Evolutionary conservation across 1,284 basidiomycete genomes (phyloP).

Genomic region (Leccinum glutinopallens): DNA sequence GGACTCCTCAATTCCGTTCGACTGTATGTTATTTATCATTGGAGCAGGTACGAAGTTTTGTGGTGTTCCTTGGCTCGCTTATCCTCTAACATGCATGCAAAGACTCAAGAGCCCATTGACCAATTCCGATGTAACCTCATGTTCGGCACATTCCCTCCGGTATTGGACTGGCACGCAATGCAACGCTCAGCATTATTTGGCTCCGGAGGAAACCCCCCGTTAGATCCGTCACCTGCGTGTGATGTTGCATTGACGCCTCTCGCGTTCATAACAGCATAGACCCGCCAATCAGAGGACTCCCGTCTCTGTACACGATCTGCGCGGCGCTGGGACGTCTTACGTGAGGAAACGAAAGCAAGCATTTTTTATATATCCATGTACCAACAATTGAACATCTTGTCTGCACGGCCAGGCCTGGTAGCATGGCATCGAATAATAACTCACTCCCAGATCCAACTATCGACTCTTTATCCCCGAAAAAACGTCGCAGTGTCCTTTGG

Average conservation of each 20-base stretch:
- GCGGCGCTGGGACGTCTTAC: neutral
- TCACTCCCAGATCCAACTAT: neutral
- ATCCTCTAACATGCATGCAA: neutral
- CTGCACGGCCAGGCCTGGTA: neutral
- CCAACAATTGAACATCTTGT: neutral
- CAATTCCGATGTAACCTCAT: neutral
- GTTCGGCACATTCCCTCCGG: neutral
- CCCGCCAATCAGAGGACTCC: slow-evolving; percentile 4
- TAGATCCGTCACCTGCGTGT: neutral
- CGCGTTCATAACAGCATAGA: neutral
- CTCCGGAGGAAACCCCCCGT: neutral
- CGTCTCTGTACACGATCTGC: neutral
- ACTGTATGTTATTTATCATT: neutral
- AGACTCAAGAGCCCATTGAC: neutral
- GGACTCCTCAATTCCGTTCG: neutral
- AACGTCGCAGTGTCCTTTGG: neutral
- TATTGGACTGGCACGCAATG: neutral
- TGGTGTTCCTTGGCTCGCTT: neutral
- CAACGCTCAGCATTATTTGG: neutral
- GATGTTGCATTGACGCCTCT: neutral
- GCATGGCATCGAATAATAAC: neutral
- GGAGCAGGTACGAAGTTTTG: neutral
- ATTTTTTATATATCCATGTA: neutral
- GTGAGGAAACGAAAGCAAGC: neutral
- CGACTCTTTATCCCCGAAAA: neutral